Conservation (phyloP, 768 basidiomycete genomes). For the Russula griseocarnosa region DNA sequence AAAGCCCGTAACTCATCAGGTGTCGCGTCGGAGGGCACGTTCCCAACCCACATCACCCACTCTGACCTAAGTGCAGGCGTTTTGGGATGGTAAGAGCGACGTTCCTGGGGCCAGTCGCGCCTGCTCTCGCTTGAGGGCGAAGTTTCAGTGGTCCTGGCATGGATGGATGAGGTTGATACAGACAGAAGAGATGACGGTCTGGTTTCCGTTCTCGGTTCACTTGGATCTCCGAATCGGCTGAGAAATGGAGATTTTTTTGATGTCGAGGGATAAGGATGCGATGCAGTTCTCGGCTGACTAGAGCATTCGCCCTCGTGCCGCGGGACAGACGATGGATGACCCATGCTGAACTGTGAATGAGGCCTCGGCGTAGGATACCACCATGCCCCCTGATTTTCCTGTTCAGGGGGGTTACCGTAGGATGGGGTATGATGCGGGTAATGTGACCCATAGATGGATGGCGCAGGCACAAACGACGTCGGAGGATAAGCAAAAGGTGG, state of each 20-base stretch:
- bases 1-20: conserved; percentile 85
- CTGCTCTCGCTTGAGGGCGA: not conserved
- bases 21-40: conserved; percentile 78
- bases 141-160: conserved; percentile 8
- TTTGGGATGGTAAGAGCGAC: conserved; percentile 64
- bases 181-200: not conserved
- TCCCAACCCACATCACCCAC: conserved; percentile 97
- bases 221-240: not conserved
- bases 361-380: conserved; percentile 46
- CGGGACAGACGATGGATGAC: conserved; percentile 30
- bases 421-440: conserved; percentile 39
- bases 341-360: conserved; percentile 33
- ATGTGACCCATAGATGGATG: conserved; percentile 40
- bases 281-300: not conserved
- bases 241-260: not conserved
- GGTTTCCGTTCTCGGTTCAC: not conserved
- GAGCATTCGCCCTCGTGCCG: conserved; percentile 8
- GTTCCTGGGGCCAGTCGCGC: conserved; percentile 30
- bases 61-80: conserved; percentile 73
- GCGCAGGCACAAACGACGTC: conserved; percentile 34
- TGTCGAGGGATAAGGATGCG: conserved; percentile 5
- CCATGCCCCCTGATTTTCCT: conserved; percentile 49
- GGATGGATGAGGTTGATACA: not conserved
- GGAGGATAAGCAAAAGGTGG: conserved; percentile 40
- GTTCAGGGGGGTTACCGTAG: conserved; percentile 32